Evolutionary conservation across 2,329 filamentous ascomycete genomes (phyloP), one percentile per base, ranked within the genome.

Genomic region (Cladosporium velox): DNA sequence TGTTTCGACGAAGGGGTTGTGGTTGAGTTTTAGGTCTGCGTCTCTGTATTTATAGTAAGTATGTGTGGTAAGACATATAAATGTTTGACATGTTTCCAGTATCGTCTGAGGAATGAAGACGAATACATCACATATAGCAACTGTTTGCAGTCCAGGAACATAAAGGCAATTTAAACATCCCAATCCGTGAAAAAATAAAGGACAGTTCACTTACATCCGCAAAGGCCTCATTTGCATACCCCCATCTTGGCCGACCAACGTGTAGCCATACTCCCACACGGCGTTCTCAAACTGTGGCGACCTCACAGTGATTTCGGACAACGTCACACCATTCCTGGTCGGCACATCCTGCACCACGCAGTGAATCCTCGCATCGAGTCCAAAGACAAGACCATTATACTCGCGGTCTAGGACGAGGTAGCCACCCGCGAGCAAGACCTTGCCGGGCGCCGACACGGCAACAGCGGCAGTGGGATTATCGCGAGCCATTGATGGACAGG

Each of bases 381-480:
- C 87, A 72, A 89, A 88, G 4, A 89, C 87, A 21, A 88, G 82
- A 41, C 90, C 94, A 3, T 91, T 95, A 79, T 97, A 93, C 68
- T 86, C 83, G 68, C 91, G 88, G 81, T 98, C 94, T 55, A 99
- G 88, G 26, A 97, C 94, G 55, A 98, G 88, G 79, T 98, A 99
- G 68, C 95, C 95, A 69, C 95, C 95, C 4, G 94, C 92, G 64
- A 98, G 86, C 70, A 99, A 87, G 67, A 99, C 95, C 83, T 99
- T 99, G 72, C 95, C 95, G 21, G 95, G 95, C 26, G 95, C 94
- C 69, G 95, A 98, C 70, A 96, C 87, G 69, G 81, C 74, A 18
- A 65, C 62, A 60, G 58, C 58, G 58, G 58, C 58, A 60, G 21
- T 60, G 58, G 38, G 38, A 49, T 49, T 49, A 21, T 54, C 47